Base-by-base conservation (phyloP, 179 eudicot species). In the Vitellaria paradoxa region DNA sequence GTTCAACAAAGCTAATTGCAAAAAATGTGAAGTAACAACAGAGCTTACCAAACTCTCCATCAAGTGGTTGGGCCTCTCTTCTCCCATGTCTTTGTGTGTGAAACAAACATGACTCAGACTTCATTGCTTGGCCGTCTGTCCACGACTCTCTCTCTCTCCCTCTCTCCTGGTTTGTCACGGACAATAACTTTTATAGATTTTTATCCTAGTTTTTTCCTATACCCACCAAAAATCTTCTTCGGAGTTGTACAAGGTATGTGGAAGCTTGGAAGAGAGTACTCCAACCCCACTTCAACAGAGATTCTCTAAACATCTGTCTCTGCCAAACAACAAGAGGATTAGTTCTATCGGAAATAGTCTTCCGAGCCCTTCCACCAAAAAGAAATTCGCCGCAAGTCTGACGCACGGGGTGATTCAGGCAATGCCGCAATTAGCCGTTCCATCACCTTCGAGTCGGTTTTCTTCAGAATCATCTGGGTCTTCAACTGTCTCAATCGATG, bases 361-460 rank as follows among this genome's bases (percentile, higher is more conserved):
- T 70, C 90, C 93, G 0, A 93, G 89, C 77, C 88, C 87, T 61
- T 86, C 88, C 0, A 74, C 85, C 37, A 83, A 85, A 68, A 87
- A 87, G 84, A 93, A 81, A 40, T 89, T 86, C 68, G 53, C 90
- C 3, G 88, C 84, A 50, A 84, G 90, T 82, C 78, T 89, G 77
- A 84, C 79, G 79, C 94, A 86, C 0, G 93, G 93, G n/a, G 93
- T 89, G 20, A 80, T 90, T 37, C 93, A 80, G 79, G 82, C 88
- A 74, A 81, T 65, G 62, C 87, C 90, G 11, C n/a, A 80, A 40
- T 65, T 74, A 13, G 76, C 77, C 70, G 65, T 52, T 60, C 70
- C 68, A 45, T 86, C 90, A 11, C 85, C 89, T 46, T 79, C 85
- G 0, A 88, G 91, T 77, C 37, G 37, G 37, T 80, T 86, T 10